phyloP scores from a whole-genome alignment of 2,329 filamentous ascomycete species.

The Ceratocystis lukuohia region DNA sequence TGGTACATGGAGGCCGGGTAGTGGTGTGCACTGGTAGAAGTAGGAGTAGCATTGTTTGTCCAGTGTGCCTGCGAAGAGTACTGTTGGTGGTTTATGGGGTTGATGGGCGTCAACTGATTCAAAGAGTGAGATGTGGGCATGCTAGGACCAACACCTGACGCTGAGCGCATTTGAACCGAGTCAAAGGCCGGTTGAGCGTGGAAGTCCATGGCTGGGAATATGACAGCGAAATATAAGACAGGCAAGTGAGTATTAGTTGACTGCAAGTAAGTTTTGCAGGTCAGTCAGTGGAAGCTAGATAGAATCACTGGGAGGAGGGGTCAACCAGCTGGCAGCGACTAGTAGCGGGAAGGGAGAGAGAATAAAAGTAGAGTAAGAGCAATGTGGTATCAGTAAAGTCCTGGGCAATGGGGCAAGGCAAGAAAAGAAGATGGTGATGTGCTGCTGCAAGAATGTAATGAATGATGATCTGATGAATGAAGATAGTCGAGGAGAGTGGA shows the following conservation, averaged over 20 bases:
- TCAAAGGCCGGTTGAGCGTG: constrained; percentile 8
- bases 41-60: background rate
- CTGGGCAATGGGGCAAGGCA: background rate
- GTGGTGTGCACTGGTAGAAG: background rate
- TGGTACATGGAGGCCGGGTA: constrained; percentile 13
- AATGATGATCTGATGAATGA: background rate
- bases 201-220: constrained; percentile 11
- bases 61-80: constrained; percentile 10
- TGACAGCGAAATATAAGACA: background rate
- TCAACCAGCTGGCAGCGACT: background rate
- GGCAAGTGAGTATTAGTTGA: background rate
- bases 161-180: constrained; percentile 13
- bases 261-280: background rate
- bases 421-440: background rate
- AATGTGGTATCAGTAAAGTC: background rate
- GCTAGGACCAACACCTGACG: background rate
- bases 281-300: background rate
- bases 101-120: constrained; percentile 9
- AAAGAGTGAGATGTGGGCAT: background rate
- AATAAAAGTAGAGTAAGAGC: background rate
- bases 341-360: background rate
- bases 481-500: background rate
- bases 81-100: constrained; percentile 3
- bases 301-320: background rate
- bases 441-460: background rate